These are phyloP conservation scores for Spatholobus suberectus DNA, from an alignment of 306 rosid genomes.

Conservation along the genomic window DNA sequence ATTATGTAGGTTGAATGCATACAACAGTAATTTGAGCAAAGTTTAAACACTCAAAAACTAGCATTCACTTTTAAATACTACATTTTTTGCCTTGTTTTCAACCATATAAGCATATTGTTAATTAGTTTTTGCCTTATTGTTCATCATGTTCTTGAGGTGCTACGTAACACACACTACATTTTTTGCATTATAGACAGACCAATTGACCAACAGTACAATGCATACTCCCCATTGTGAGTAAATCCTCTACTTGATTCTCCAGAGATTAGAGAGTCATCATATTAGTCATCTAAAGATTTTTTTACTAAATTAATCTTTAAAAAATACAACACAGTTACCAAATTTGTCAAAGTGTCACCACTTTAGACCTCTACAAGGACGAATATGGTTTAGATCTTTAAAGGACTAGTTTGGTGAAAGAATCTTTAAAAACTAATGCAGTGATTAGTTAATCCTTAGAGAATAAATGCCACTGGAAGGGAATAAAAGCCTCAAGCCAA, in stretches of 20 bases:
- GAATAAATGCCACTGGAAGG: not conserved
- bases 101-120: not conserved
- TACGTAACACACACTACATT: not conserved
- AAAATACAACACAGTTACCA: not conserved
- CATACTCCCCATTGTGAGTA: not conserved
- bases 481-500: not conserved
- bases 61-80: not conserved
- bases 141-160: slow-evolving; percentile 6
- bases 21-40: not conserved
- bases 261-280: not conserved
- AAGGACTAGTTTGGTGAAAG: not conserved
- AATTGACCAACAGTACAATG: not conserved
- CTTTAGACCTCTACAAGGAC: not conserved
- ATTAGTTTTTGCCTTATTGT: not conserved
- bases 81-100: not conserved
- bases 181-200: slow-evolving; percentile 6
- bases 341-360: not conserved
- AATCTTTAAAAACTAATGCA: not conserved
- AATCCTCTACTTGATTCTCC: not conserved
- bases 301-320: not conserved
- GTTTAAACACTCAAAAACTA: slow-evolving; percentile 19
- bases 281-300: not conserved
- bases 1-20: not conserved
- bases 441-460: not conserved
- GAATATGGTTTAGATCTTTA: not conserved